These are phyloP conservation scores for Citrus medica DNA, from an alignment of 345 rosid species.

Conservation along the genomic window DNA sequence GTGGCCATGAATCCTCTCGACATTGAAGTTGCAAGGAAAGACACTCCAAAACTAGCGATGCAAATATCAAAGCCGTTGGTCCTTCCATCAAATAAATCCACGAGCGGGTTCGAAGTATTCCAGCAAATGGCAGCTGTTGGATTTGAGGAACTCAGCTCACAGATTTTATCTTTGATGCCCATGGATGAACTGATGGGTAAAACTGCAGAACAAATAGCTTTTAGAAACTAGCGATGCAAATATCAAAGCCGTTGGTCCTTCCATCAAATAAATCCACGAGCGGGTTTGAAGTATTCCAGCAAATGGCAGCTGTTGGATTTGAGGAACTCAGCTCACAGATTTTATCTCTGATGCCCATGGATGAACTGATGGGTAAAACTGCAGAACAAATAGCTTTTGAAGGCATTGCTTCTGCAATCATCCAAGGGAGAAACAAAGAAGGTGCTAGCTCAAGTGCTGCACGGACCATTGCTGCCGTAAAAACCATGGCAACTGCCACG, in stretches of 20 bases:
- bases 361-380: slow-evolving; percentile 83
- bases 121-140: slow-evolving; percentile 68
- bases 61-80: slow-evolving; percentile 83
- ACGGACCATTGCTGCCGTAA: slow-evolving; percentile 71
- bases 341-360: slow-evolving; percentile 60
- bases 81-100: slow-evolving; percentile 29
- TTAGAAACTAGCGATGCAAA: slow-evolving; percentile 91
- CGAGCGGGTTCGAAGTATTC: slow-evolving; percentile 66
- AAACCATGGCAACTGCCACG: slow-evolving; percentile 69
- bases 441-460: slow-evolving; percentile 88
- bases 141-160: slow-evolving; percentile 56
- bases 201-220: slow-evolving; percentile 96
- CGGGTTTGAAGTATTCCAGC: slow-evolving; percentile 77
- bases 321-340: slow-evolving; percentile 66
- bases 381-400: slow-evolving; percentile 97
- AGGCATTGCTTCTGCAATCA: slow-evolving; percentile 91
- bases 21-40: slow-evolving; percentile 54
- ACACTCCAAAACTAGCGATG: slow-evolving; percentile 85
- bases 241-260: slow-evolving; percentile 74
- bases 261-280: slow-evolving; percentile 26
- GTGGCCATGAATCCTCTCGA: slow-evolving; percentile 87
- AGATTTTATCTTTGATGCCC: slow-evolving; percentile 59
- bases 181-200: slow-evolving; percentile 82
- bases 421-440: slow-evolving; percentile 91
- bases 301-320: slow-evolving; percentile 54